Percentiles rank a stretch among this genome's conserved stretches.
phyloP scores from a whole-genome alignment of 306 rosid species.

The Mucuna pruriens region DNA sequence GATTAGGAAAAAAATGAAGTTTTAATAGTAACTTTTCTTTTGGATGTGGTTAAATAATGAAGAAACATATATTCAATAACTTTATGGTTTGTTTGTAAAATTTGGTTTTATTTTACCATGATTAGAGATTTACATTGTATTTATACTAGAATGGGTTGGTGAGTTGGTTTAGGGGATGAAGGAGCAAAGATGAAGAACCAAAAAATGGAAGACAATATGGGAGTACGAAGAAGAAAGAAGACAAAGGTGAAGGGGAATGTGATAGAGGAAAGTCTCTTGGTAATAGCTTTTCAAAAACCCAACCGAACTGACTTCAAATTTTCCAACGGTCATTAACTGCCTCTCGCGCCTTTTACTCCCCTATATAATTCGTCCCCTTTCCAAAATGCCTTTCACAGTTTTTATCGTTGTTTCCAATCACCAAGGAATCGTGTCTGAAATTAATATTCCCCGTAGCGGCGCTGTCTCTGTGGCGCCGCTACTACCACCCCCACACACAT shows the following conservation, averaged over 20 bases:
- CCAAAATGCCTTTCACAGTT: neutral
- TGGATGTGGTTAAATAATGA: too few species aligned
- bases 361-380: neutral
- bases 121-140: too few species aligned
- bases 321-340: constrained; percentile 52
- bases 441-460: constrained; percentile 37
- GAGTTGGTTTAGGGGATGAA: too few species aligned
- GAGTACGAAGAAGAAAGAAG: constrained; percentile 14
- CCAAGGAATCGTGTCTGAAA: neutral
- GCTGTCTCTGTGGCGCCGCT: constrained; percentile 44
- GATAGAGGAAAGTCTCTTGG: too few species aligned
- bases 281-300: neutral
- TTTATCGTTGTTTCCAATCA: neutral
- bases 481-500: neutral
- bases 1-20: too few species aligned
- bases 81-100: too few species aligned
- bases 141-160: too few species aligned
- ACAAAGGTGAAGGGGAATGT: neutral
- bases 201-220: neutral
- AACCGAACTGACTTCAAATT: neutral
- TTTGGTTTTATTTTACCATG: too few species aligned
- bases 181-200: too few species aligned
- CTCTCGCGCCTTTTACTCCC: constrained; percentile 47
- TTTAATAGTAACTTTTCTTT: too few species aligned
- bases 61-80: too few species aligned